Evolutionary conservation across 352 stramenopile species (phyloP).

Genomic region (Aphanomyces stellatus): DNA sequence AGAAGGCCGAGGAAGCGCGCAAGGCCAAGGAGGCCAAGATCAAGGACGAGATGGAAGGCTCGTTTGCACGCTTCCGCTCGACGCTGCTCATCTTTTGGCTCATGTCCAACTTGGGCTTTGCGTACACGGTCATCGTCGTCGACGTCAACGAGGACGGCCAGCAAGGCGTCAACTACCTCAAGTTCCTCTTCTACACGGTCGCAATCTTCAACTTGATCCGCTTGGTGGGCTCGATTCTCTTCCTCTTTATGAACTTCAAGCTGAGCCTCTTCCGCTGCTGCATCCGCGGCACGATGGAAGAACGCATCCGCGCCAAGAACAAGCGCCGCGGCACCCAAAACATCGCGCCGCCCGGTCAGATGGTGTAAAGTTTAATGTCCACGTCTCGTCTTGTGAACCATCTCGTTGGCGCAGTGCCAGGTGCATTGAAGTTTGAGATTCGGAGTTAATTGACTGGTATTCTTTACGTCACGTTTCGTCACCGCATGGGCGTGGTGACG

Average conservation of each 20-base stretch:
- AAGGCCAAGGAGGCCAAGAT: constrained; percentile 25
- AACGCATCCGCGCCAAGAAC: constrained; percentile 17
- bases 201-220: constrained; percentile 19
- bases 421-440: no score
- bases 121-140: constrained; percentile 51
- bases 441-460: neutral
- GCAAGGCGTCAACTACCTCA: constrained; percentile 22
- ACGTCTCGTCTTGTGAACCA: no score
- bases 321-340: constrained; percentile 8
- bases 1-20: constrained; percentile 21
- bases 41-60: constrained; percentile 26
- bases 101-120: constrained; percentile 25
- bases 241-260: constrained; percentile 12
- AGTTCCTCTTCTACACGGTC: constrained; percentile 23
- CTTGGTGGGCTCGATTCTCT: constrained; percentile 18
- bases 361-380: no score
- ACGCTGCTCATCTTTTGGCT: constrained; percentile 29
- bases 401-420: no score
- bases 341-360: neutral
- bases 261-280: constrained; percentile 11
- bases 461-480: no score
- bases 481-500: no score
- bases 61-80: constrained; percentile 25
- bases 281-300: constrained; percentile 20
- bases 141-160: constrained; percentile 35